These are phyloP conservation scores for Dioscorea cayenensis DNA, from an alignment of 116 monocot genomes.

Conservation along the genomic window DNA sequence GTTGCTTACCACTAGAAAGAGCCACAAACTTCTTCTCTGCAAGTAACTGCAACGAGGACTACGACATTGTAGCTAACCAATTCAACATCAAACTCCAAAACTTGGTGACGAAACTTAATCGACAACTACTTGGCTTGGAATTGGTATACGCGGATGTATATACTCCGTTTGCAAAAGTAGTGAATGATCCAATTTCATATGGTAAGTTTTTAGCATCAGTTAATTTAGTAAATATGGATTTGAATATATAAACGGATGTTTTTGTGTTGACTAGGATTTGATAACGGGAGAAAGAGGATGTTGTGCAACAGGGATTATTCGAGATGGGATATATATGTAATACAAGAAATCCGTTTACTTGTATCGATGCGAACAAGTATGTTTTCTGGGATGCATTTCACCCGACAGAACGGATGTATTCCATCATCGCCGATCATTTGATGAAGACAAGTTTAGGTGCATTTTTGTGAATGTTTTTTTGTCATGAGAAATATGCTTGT, in stretches of 20 bases:
- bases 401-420: slow-evolving; percentile 46
- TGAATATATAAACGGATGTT: neutral
- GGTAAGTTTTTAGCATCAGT: slow-evolving; percentile 16
- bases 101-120: slow-evolving; percentile 14
- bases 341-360: slow-evolving; percentile 29
- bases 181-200: slow-evolving; percentile 28
- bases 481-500: too few relatives aligned
- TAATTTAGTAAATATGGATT: neutral
- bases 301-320: slow-evolving; percentile 38
- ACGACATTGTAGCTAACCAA: slow-evolving; percentile 28
- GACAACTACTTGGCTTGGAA: slow-evolving; percentile 10
- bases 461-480: too few relatives aligned
- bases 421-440: slow-evolving; percentile 20
- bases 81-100: slow-evolving; percentile 36
- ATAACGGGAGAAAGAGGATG: slow-evolving; percentile 36
- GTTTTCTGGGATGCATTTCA: slow-evolving; percentile 69
- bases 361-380: slow-evolving; percentile 37
- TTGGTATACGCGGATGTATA: slow-evolving; percentile 25
- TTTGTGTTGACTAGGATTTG: slow-evolving; percentile 22
- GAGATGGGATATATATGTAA: slow-evolving; percentile 56
- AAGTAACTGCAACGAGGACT: slow-evolving; percentile 25
- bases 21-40: slow-evolving; percentile 6
- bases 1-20: slow-evolving; percentile 55
- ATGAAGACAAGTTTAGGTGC: slow-evolving; percentile 15
- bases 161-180: slow-evolving; percentile 8